Conservation (phyloP, 768 basidiomycete species). For the Lanmaoa pseudosensibilis region DNA sequence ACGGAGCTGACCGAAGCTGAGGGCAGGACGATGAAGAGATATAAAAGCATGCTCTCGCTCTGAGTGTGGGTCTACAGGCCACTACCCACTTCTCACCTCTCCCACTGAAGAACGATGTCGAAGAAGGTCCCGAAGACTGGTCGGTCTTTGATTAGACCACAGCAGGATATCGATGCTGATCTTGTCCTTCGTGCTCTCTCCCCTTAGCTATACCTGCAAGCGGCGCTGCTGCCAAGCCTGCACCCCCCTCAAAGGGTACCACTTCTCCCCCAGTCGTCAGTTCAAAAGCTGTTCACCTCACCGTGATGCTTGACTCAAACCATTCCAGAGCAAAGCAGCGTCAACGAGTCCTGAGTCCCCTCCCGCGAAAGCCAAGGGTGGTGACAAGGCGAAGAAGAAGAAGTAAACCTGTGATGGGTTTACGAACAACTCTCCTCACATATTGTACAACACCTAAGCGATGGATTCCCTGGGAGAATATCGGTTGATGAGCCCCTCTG, state of each 20-base stretch:
- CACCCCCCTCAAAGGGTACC: constrained; percentile 23
- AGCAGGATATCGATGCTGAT: constrained; percentile 9
- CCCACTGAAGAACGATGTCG: constrained; percentile 21
- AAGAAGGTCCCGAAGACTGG: constrained; percentile 27
- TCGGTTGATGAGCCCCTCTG: neutral
- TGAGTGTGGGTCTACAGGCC: neutral
- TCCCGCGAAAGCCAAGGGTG: constrained; percentile 28
- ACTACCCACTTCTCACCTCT: neutral
- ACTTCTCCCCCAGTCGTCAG: constrained; percentile 21
- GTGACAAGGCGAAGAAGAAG: constrained; percentile 31
- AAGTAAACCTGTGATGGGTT: constrained; percentile 18
- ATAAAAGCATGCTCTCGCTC: constrained; percentile 22
- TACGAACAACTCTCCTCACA: neutral
- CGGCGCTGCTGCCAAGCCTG: constrained; percentile 10
- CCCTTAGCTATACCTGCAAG: constrained; percentile 14
- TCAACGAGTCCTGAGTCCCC: constrained; percentile 26
- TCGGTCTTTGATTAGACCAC: constrained; percentile 14
- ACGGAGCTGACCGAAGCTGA: constrained; percentile 24
- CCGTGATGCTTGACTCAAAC: neutral
- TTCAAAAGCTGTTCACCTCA: neutral
- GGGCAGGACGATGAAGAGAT: constrained; percentile 27
- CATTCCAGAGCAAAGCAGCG: constrained; percentile 21
- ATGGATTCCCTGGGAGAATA: neutral
- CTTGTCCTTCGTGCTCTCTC: constrained; percentile 3
- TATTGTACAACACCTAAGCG: constrained; percentile 6